Conservation (phyloP, 352 stramenopile species). For the Phytophthora pini region DNA sequence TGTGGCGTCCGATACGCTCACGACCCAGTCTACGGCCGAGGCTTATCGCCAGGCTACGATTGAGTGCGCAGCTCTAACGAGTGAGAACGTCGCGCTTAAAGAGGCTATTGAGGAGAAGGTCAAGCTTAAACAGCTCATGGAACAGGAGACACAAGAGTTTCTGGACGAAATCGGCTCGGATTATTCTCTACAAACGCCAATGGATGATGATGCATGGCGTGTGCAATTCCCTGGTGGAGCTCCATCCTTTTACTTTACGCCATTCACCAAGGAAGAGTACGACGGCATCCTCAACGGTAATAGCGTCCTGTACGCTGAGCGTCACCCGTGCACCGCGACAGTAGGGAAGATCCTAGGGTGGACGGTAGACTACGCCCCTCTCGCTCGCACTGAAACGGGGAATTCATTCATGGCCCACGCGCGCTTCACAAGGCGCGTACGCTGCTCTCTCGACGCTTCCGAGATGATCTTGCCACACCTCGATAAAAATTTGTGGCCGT, state of each 20-base stretch:
- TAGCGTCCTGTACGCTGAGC: not conserved
- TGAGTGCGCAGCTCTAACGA: conserved; percentile 4
- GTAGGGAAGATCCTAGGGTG: conserved; percentile 18
- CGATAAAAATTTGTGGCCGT: conserved; percentile 17
- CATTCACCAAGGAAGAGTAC: conserved; percentile 15
- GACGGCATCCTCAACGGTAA: not conserved
- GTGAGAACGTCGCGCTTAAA: conserved; percentile 5
- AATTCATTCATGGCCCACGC: conserved; percentile 14
- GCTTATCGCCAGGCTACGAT: not conserved
- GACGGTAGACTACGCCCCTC: conserved; percentile 17
- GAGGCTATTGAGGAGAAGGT: not conserved
- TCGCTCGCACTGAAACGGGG: not conserved
- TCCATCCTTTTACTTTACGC: conserved; percentile 23
- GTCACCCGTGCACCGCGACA: conserved; percentile 6
- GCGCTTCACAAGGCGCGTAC: conserved; percentile 24
- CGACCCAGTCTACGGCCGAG: not conserved
- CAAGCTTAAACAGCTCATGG: not conserved
- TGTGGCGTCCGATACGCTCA: not conserved
- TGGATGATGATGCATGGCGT: not conserved
- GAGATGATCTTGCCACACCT: conserved; percentile 16
- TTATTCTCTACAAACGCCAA: not conserved
- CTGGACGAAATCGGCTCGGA: not conserved
- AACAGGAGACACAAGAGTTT: conserved; percentile 6
- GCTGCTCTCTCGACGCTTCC: conserved; percentile 14
- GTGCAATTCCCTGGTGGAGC: conserved; percentile 3